These are phyloP conservation scores for Teratosphaeria zuluensis DNA, from an alignment of 2,329 filamentous ascomycete species.

Conservation along the genomic window DNA sequence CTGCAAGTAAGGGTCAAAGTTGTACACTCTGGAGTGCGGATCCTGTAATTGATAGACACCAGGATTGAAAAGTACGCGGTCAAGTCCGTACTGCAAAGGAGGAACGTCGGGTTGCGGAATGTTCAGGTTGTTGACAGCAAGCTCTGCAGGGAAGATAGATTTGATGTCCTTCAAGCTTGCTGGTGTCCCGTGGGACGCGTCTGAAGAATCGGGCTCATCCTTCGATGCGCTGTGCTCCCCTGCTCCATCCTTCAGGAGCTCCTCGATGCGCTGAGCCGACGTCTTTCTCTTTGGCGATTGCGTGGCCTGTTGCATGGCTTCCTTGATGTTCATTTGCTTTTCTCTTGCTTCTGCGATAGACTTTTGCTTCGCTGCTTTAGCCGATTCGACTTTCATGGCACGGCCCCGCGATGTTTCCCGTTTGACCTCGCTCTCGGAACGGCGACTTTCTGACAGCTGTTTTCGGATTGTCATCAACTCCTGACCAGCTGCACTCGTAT, in stretches of 20 bases:
- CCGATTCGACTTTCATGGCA: no score
- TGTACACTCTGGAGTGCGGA: constrained; percentile 76
- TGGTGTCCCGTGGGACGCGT: background rate
- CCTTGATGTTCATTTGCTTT: background rate
- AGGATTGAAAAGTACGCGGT: constrained; percentile 88
- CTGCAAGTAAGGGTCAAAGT: constrained; percentile 91
- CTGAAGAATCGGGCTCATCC: background rate
- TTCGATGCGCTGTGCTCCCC: background rate
- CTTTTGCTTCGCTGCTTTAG: background rate
- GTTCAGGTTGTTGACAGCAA: background rate
- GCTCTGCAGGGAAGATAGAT: constrained; percentile 8
- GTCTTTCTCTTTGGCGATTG: background rate
- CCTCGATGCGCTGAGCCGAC: background rate
- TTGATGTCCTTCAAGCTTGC: constrained; percentile 1
- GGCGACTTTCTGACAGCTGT: background rate
- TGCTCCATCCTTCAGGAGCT: background rate
- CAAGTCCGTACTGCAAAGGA: constrained; percentile 61
- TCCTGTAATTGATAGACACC: constrained; percentile 91
- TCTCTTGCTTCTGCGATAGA: background rate
- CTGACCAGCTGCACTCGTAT: background rate
- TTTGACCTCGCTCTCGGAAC: background rate
- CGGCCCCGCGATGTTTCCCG: background rate
- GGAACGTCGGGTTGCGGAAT: constrained; percentile 45
- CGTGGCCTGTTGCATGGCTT: background rate
- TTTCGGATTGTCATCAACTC: background rate